Conservation (phyloP, 2,329 filamentous ascomycete genomes). For the Shiraia bambusicola region DNA sequence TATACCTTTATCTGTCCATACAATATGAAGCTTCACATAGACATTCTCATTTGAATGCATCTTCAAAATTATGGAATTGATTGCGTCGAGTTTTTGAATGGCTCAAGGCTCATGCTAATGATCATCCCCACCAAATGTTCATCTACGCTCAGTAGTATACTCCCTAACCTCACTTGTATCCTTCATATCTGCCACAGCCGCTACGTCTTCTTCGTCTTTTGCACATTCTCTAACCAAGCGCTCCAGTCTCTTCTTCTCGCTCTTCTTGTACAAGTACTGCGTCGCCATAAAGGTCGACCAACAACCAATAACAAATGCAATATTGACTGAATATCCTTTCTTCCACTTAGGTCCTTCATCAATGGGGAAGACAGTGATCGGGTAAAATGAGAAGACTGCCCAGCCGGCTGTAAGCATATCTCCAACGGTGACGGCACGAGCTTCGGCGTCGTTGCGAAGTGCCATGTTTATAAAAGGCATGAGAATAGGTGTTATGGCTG, state of each 20-base stretch:
- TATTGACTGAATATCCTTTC: constrained; percentile 52
- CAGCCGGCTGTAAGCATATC: constrained; percentile 46
- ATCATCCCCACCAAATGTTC: constrained; percentile 1
- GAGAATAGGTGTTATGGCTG: constrained; percentile 38
- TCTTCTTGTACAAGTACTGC: constrained; percentile 41
- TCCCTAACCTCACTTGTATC: constrained; percentile 21
- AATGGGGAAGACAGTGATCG: constrained; percentile 39
- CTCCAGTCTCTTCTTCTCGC: constrained; percentile 26
- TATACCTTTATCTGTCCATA: constrained; percentile 9
- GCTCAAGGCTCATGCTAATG: too few relatives aligned
- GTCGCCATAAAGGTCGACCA: constrained; percentile 48
- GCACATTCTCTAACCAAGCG: constrained; percentile 10
- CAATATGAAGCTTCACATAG: too few relatives aligned
- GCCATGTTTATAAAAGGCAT: constrained; percentile 44
- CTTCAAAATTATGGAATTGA: too few relatives aligned
- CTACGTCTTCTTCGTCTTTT: constrained; percentile 32
- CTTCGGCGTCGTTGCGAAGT: constrained; percentile 49
- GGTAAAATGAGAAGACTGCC: constrained; percentile 41
- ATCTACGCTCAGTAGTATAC: constrained; percentile 20
- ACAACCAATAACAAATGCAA: constrained; percentile 50
- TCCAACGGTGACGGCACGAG: constrained; percentile 53
- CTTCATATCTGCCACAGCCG: constrained; percentile 20
- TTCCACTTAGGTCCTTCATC: constrained; percentile 49
- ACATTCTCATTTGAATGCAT: too few relatives aligned
- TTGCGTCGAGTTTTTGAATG: too few relatives aligned